Evolutionary conservation across 345 rosid genomes (phyloP).

Genomic region (Excoecaria agallocha): DNA sequence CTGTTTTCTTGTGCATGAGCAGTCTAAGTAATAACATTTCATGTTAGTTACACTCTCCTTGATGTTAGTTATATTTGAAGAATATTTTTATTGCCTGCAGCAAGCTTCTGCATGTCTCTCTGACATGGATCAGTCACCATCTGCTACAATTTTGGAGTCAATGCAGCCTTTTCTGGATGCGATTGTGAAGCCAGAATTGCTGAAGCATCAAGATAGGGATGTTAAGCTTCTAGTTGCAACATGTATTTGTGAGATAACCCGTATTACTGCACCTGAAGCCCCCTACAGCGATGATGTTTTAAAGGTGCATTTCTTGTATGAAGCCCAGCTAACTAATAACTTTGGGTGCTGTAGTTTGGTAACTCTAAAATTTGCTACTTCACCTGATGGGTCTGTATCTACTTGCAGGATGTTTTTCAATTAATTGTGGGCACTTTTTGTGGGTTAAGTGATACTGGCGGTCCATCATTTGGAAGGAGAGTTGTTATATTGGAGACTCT

Average conservation of each 20-base stretch:
- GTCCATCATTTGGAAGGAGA: conserved; percentile 92
- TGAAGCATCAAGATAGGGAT: conserved; percentile 91
- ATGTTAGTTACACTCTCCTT: neutral
- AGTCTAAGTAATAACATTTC: neutral
- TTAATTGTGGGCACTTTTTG: conserved; percentile 79
- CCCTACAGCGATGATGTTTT: conserved; percentile 79
- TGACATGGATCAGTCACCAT: conserved; percentile 85
- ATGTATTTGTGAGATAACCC: conserved; percentile 92
- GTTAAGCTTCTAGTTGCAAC: conserved; percentile 93
- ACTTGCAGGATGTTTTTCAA: conserved; percentile 76
- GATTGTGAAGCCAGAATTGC: conserved; percentile 72
- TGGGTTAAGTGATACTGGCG: conserved; percentile 75
- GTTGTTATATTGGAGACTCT: conserved; percentile 90
- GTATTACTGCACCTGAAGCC: conserved; percentile 98
- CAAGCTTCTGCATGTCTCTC: conserved; percentile 82
- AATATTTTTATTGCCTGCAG: conserved; percentile 42
- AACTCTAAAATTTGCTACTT: conserved; percentile 3
- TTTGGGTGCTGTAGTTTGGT: conserved; percentile 7
- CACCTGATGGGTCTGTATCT: conserved; percentile 18
- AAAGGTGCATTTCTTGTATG: conserved; percentile 51
- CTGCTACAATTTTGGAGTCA: conserved; percentile 57
- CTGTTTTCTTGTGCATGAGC: neutral
- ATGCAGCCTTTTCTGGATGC: conserved; percentile 80
- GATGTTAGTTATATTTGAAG: no score
- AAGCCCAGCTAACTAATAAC: conserved; percentile 11